Base-by-base conservation (phyloP, 2,329 filamentous ascomycete species). In the Neophaeococcomyces aloes region DNA sequence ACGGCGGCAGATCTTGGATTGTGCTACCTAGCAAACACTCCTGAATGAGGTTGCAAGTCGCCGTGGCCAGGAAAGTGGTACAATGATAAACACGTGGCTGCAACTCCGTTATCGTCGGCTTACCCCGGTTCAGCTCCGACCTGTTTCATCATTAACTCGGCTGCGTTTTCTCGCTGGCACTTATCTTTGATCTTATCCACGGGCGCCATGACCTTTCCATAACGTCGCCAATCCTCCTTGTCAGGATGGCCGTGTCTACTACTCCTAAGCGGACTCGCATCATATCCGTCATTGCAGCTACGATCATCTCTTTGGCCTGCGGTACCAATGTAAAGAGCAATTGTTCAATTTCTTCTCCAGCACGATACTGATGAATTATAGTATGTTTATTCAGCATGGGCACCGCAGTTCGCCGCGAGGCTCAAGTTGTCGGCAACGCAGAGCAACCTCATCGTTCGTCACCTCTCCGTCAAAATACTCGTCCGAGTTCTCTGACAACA, bases 311-410 rank as follows among this genome's bases (percentile, higher is more conserved):
- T 13, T 71, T 96, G 47, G 86, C 88, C 48, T 94, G 88, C 62
- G 91, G 91, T 48, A 94, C 88, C 50, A 95, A 95, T 64, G 87
- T 93, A 66, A 57, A 19, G 30, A 13, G 8, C 19, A 3, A n/a
- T 13, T 13, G 14, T n/a, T 21, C 21, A 27, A 4, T 29, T 23
- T 2, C 11, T 4, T 10, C 7, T 7, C 13, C 30, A 11, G 10
- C 23, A 27, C 23, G 23, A 23, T 18, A 38, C 58, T 68, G 46
- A 62, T 48, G 39, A 29, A 13, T 40, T 38, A n/a, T 59, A 95
- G 86, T 96, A 98, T 76, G 89, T 88, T 59, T 98, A 95, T 66
- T 95, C 87, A 44, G 89, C 89, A 65, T 98, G 91, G 88, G 87
- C 86, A 11, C 91, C 91, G 15, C 88, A 95, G 65, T 95, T 95